phyloP scores from a whole-genome alignment of 1,284 basidiomycete genomes.

The Trametes pubescens region DNA sequence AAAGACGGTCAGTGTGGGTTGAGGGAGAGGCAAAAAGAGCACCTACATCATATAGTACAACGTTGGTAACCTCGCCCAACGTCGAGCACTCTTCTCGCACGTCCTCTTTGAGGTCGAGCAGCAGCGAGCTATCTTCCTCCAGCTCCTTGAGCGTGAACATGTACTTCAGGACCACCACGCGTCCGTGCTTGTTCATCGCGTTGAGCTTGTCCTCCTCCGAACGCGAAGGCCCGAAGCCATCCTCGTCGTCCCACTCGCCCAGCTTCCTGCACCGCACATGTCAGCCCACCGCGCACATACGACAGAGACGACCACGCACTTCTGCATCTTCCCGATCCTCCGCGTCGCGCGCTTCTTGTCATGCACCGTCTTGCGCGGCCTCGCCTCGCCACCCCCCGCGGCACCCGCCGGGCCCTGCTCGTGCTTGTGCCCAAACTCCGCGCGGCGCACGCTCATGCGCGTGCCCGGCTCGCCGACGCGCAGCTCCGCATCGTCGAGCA shows the following conservation, averaged over 20 bases:
- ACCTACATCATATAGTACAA: constrained; percentile 95
- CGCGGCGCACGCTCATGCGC: constrained; percentile 85
- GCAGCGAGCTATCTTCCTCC: constrained; percentile 85
- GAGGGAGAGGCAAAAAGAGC: background rate
- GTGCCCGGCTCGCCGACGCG: constrained; percentile 80
- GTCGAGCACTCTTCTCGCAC: constrained; percentile 93
- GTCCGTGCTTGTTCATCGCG: constrained; percentile 62
- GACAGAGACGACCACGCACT: constrained; percentile 55
- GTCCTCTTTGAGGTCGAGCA: constrained; percentile 96
- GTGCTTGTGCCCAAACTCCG: constrained; percentile 83
- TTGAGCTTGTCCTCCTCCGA: constrained; percentile 60
- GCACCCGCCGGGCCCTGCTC: constrained; percentile 36
- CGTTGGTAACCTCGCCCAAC: constrained; percentile 95
- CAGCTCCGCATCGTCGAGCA: constrained; percentile 94
- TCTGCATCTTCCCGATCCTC: constrained; percentile 90
- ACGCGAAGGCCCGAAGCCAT: constrained; percentile 78
- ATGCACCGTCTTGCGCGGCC: constrained; percentile 71
- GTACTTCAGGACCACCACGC: constrained; percentile 91
- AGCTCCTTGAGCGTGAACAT: constrained; percentile 95
- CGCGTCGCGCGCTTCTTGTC: constrained; percentile 85
- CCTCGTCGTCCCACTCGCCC: constrained; percentile 87
- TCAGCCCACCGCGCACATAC: background rate
- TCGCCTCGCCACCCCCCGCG: constrained; percentile 43
- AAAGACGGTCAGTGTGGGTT: constrained; percentile 15
- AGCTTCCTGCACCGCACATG: constrained; percentile 63